phyloP scores from a whole-genome alignment of 371 early-diverging fungal genomes.

The Mucor sp. region DNA sequence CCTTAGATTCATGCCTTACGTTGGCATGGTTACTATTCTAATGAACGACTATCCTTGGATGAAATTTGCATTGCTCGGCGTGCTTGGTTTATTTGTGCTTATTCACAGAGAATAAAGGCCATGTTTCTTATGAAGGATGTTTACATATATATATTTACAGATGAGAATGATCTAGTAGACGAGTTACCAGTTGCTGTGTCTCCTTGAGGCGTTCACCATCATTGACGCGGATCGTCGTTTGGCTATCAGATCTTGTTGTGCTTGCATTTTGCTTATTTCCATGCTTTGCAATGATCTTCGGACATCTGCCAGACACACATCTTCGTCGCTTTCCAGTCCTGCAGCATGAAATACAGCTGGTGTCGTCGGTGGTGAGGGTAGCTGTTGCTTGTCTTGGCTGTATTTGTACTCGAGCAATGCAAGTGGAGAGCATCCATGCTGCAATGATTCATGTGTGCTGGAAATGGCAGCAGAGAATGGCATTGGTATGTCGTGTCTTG shows the following conservation, averaged over 20 bases:
- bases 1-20: constrained; percentile 81
- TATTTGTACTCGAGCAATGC: not conserved
- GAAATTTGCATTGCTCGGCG: constrained; percentile 79
- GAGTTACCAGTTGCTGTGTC: not conserved
- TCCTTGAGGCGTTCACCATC: not conserved
- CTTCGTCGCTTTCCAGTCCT: constrained; percentile 4
- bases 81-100: constrained; percentile 75
- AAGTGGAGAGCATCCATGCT: not conserved
- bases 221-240: not conserved
- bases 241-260: not conserved
- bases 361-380: not conserved
- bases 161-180: not conserved
- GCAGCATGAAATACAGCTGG: not conserved
- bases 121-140: not conserved
- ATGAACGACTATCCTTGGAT: constrained; percentile 95
- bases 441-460: not conserved
- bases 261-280: not conserved
- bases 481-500: not conserved
- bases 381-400: not conserved
- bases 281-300: not conserved
- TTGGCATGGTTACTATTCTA: constrained; percentile 96
- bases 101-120: constrained; percentile 55
- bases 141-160: not conserved
- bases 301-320: constrained; percentile 15
- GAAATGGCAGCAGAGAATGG: not conserved